Evolutionary conservation across 768 basidiomycete species (phyloP).

Genomic region (Boletus subparvulus): DNA sequence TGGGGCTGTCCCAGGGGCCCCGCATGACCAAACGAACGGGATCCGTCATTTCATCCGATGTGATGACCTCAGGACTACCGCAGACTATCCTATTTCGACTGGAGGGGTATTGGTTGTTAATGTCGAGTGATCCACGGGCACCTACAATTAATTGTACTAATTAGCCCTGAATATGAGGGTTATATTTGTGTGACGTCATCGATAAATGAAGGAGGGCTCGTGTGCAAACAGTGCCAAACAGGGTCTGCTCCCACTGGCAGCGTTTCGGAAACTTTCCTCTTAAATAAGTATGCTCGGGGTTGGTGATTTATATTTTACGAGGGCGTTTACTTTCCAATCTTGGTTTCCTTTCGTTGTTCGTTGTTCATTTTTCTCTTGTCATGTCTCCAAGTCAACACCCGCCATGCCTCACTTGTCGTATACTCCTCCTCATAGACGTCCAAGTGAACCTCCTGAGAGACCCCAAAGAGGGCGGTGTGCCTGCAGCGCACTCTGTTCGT

Average conservation of each 20-base stretch:
- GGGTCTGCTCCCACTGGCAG: not conserved
- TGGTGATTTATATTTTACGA: slow-evolving; percentile 15
- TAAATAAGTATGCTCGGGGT: not conserved
- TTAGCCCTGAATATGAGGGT: not conserved
- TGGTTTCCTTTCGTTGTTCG: not conserved
- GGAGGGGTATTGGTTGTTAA: not conserved
- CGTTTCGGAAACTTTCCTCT: not conserved
- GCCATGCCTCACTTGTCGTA: slow-evolving; percentile 33
- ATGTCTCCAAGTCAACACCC: slow-evolving; percentile 26
- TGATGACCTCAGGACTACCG: not conserved
- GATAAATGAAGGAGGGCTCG: slow-evolving; percentile 1
- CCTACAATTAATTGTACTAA: not conserved
- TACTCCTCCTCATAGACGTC: slow-evolving; percentile 60
- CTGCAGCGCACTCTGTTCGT: slow-evolving; percentile 41
- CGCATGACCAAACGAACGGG: not conserved
- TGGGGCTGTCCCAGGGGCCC: not conserved
- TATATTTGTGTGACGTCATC: slow-evolving; percentile 27
- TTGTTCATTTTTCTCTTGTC: not conserved
- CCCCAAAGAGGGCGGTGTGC: slow-evolving; percentile 53
- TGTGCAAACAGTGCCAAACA: slow-evolving; percentile 12
- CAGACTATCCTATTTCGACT: not conserved
- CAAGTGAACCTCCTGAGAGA: slow-evolving; percentile 51
- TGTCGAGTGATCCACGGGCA: not conserved
- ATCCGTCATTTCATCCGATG: not conserved
- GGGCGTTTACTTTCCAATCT: not conserved